Percentiles rank a stretch among this genome's conserved stretches.
phyloP scores from a whole-genome alignment of 2,329 filamentous ascomycete species.

The Botrytis paeoniae region DNA sequence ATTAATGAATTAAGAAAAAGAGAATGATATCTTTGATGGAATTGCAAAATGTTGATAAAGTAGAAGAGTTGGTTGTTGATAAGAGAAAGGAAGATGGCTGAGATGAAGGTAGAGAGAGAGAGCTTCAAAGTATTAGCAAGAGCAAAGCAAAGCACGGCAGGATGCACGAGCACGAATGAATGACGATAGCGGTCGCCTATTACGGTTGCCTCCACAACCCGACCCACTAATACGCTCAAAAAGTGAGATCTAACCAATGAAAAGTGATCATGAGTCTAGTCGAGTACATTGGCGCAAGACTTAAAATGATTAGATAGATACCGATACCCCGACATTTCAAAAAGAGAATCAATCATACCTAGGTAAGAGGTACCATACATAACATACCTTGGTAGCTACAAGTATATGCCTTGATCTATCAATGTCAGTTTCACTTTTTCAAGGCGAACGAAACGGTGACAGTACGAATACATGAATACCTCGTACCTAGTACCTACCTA shows the following conservation, averaged over 20 bases:
- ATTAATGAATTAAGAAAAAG: slow-evolving; percentile 11
- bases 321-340: slow-evolving; percentile 13
- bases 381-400: neutral
- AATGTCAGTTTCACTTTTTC: neutral
- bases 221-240: neutral
- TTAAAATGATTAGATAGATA: neutral
- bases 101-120: neutral
- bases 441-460: neutral
- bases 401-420: neutral
- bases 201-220: slow-evolving; percentile 11
- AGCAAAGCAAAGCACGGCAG: neutral
- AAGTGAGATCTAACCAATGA: neutral
- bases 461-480: too few relatives aligned
- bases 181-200: slow-evolving; percentile 19
- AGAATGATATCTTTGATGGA: slow-evolving; percentile 20
- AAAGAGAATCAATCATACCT: neutral
- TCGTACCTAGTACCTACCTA: too few relatives aligned
- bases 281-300: neutral
- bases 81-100: slow-evolving; percentile 19
- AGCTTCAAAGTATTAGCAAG: slow-evolving; percentile 10
- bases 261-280: neutral
- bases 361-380: too few relatives aligned
- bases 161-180: slow-evolving; percentile 10
- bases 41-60: slow-evolving; percentile 27
- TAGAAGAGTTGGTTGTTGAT: slow-evolving; percentile 26